Conservation (phyloP, 2,329 filamentous ascomycete species). For the Fusarium graminum region DNA sequence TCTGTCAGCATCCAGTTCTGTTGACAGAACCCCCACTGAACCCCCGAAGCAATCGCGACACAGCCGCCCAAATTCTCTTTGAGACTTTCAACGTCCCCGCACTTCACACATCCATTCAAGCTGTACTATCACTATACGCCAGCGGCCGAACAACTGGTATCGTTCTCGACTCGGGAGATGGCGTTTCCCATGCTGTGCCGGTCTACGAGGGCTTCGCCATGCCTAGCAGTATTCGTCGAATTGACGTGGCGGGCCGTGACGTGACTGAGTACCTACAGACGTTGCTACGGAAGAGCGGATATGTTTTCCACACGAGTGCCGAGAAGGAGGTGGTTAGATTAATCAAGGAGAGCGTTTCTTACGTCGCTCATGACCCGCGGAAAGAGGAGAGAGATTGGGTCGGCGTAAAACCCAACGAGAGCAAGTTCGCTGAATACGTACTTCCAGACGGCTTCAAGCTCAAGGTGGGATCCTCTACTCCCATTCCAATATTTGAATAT, state of each 20-base stretch:
- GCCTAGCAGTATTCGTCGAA: slow-evolving; percentile 92
- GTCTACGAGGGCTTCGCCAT: slow-evolving; percentile 99
- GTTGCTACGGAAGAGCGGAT: slow-evolving; percentile 89
- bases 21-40: slow-evolving; percentile 97
- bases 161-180: slow-evolving; percentile 94
- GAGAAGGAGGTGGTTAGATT: slow-evolving; percentile 98
- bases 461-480: slow-evolving; percentile 70
- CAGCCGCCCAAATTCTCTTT: slow-evolving; percentile 96
- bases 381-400: slow-evolving; percentile 98
- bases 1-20: slow-evolving; percentile 84
- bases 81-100: slow-evolving; percentile 99
- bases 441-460: slow-evolving; percentile 94
- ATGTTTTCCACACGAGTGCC: slow-evolving; percentile 96
- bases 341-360: slow-evolving; percentile 96
- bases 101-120: slow-evolving; percentile 96
- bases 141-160: slow-evolving; percentile 96
- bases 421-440: slow-evolving; percentile 86
- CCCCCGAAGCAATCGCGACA: slow-evolving; percentile 94
- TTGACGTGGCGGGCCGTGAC: slow-evolving; percentile 95
- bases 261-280: slow-evolving; percentile 96
- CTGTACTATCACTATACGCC: slow-evolving; percentile 94
- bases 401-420: slow-evolving; percentile 79
- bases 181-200: slow-evolving; percentile 95
- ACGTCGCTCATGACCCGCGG: slow-evolving; percentile 89
- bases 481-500: background rate